Evolutionary conservation across 257 asterid genomes (phyloP).

Genomic region (Henckelia pumila): DNA sequence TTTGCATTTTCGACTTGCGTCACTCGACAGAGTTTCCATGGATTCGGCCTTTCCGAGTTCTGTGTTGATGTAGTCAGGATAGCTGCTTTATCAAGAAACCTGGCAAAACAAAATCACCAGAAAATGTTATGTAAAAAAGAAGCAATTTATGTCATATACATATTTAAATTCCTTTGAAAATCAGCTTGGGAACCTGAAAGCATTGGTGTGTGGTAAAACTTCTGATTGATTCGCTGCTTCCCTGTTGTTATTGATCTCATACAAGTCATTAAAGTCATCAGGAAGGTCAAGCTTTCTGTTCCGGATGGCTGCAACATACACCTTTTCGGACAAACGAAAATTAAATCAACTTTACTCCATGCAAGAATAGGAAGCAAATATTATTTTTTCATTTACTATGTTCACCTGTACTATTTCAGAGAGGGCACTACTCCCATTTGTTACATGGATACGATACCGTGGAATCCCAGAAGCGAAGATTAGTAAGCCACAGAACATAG

Average conservation of each 20-base stretch:
- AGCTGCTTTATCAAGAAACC: constrained; percentile 81
- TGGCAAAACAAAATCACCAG: constrained; percentile 17
- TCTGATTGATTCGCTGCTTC: constrained; percentile 45
- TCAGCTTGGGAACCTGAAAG: constrained; percentile 44
- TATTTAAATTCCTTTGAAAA: too few species aligned
- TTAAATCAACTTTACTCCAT: background rate
- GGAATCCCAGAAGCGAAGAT: constrained; percentile 49
- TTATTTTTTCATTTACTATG: background rate
- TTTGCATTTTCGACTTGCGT: constrained; percentile 86
- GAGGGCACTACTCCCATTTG: constrained; percentile 62
- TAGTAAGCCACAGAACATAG: constrained; percentile 45
- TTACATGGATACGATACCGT: constrained; percentile 49
- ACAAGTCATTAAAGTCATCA: constrained; percentile 38
- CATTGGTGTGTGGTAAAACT: constrained; percentile 49
- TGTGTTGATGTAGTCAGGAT: constrained; percentile 33
- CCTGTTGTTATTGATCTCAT: constrained; percentile 41
- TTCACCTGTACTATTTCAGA: constrained; percentile 55
- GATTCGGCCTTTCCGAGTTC: constrained; percentile 26
- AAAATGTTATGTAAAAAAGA: too few species aligned
- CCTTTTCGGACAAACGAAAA: constrained; percentile 33
- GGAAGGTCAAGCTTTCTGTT: constrained; percentile 62
- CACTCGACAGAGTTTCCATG: constrained; percentile 68
- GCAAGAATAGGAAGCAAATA: background rate
- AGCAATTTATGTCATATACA: background rate
- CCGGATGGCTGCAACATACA: constrained; percentile 51